phyloP scores from a whole-genome alignment of 352 stramenopile genomes.

The Aphanomyces astaci region DNA sequence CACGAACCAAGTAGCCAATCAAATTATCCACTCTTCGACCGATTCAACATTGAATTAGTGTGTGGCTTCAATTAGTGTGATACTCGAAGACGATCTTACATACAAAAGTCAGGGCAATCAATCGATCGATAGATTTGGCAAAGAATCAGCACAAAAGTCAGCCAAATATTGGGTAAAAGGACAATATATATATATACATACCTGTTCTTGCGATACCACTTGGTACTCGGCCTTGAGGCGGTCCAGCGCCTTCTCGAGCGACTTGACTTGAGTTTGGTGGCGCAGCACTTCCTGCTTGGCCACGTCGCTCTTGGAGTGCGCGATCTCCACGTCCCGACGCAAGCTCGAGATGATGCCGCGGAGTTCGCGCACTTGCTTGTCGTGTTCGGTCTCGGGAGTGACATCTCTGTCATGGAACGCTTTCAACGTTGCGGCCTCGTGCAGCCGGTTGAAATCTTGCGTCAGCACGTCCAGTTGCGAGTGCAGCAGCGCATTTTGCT shows the following conservation, averaged over 20 bases:
- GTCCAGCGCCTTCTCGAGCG: constrained; percentile 48
- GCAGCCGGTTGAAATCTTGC: constrained; percentile 44
- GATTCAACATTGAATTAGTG: too few relatives aligned
- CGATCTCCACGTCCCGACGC: constrained; percentile 58
- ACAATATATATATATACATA: too few relatives aligned
- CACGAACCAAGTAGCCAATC: too few relatives aligned
- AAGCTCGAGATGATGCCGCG: constrained; percentile 64
- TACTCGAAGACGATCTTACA: too few relatives aligned
- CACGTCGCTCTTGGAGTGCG: constrained; percentile 58
- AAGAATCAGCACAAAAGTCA: too few relatives aligned
- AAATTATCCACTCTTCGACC: too few relatives aligned
- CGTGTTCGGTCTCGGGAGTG: constrained; percentile 25
- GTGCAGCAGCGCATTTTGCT: constrained; percentile 72
- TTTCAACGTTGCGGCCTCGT: constrained; percentile 30
- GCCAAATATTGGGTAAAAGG: too few relatives aligned
- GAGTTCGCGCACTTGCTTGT: constrained; percentile 66
- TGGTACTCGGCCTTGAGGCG: constrained; percentile 39
- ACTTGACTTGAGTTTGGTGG: constrained; percentile 41
- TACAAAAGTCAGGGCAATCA: too few relatives aligned
- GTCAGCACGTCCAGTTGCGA: constrained; percentile 56
- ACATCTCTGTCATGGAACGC: neutral
- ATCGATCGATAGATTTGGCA: too few relatives aligned
- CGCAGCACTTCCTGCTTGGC: constrained; percentile 59
- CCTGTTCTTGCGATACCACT: neutral
- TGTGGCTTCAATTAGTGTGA: too few relatives aligned